phyloP scores from a whole-genome alignment of 1,139 yeast genomes.

The Lodderomyces margitis region DNA sequence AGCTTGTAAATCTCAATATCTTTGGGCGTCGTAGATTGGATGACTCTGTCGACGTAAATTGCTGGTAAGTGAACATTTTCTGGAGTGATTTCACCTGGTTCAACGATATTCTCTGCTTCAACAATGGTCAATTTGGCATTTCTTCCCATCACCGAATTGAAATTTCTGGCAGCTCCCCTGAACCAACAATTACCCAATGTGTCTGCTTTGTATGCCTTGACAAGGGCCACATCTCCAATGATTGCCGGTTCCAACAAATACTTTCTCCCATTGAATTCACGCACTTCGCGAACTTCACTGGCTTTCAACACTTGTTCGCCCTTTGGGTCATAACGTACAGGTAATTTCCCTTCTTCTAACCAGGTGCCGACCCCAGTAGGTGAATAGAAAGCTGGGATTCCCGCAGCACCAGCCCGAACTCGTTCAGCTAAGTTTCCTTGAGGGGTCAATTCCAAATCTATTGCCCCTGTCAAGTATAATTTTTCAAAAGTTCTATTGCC shows the following conservation, averaged over 20 bases:
- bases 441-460: constrained; percentile 48
- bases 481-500: constrained; percentile 43
- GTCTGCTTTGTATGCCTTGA: constrained; percentile 50
- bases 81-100: constrained; percentile 44
- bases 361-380: constrained; percentile 53
- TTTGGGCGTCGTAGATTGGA: constrained; percentile 41
- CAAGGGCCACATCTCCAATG: constrained; percentile 45
- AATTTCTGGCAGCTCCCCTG: constrained; percentile 46
- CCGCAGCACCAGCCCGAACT: constrained; percentile 50
- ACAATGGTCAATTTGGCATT: constrained; percentile 47
- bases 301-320: constrained; percentile 32
- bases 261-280: constrained; percentile 42
- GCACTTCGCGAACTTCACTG: constrained; percentile 38
- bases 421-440: constrained; percentile 53
- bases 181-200: constrained; percentile 48
- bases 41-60: constrained; percentile 39
- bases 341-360: constrained; percentile 49
- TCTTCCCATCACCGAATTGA: constrained; percentile 46
- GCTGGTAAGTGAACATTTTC: constrained; percentile 50
- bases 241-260: constrained; percentile 44
- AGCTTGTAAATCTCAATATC: constrained; percentile 37
- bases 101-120: constrained; percentile 52
- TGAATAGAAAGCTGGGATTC: constrained; percentile 49
- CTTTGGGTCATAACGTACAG: constrained; percentile 37
- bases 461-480: constrained; percentile 40